Evolutionary conservation across 805 yeast genomes (phyloP).

Genomic region (Starmerella gropengiesseri): DNA sequence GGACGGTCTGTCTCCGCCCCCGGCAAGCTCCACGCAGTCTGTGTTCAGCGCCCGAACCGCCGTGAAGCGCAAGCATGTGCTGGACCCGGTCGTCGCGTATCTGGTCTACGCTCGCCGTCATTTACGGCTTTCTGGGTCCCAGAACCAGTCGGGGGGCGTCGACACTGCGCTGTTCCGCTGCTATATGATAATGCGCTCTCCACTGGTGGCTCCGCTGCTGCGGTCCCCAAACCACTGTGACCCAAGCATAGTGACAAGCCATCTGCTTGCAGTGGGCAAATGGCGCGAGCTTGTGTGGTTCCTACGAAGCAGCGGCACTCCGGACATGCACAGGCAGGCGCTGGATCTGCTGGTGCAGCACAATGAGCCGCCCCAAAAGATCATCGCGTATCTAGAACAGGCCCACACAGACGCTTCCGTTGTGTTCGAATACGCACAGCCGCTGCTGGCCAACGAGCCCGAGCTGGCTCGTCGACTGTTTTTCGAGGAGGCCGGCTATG

Average conservation of each 20-base stretch:
- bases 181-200: constrained; percentile 56
- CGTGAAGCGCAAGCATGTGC: constrained; percentile 3
- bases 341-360: constrained; percentile 44
- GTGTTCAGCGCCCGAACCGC: constrained; percentile 4
- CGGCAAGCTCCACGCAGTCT: background rate
- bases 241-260: constrained; percentile 45
- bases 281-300: constrained; percentile 68
- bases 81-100: constrained; percentile 17
- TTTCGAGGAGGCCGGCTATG: constrained; percentile 37
- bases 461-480: constrained; percentile 43
- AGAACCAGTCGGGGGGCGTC: constrained; percentile 33
- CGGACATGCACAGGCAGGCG: constrained; percentile 47
- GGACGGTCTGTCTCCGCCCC: background rate
- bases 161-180: constrained; percentile 74
- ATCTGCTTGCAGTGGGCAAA: constrained; percentile 38
- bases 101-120: constrained; percentile 18
- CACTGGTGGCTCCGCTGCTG: constrained; percentile 71
- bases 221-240: constrained; percentile 69
- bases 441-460: constrained; percentile 37
- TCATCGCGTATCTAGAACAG: constrained; percentile 17
- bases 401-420: constrained; percentile 36
- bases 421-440: constrained; percentile 45
- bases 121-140: constrained; percentile 10
- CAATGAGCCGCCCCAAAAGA: constrained; percentile 20
- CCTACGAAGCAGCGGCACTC: constrained; percentile 45